phyloP scores from a whole-genome alignment of 1,284 basidiomycete genomes.

The Ganoderma resinaceum region DNA sequence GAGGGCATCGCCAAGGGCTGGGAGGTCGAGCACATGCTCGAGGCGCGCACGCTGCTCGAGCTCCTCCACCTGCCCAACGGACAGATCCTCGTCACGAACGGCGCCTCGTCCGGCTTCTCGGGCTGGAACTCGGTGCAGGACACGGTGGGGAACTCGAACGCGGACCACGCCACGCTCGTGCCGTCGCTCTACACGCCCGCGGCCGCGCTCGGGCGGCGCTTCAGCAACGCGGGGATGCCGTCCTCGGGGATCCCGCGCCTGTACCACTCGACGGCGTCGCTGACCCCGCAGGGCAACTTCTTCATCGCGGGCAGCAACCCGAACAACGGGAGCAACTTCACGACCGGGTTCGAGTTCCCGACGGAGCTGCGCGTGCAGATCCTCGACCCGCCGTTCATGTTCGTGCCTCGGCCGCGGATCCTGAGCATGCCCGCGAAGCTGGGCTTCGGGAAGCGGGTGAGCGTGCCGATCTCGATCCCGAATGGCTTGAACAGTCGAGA shows the following conservation, averaged over 20 bases:
- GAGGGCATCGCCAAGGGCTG: conserved; percentile 32
- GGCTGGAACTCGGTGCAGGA: conserved; percentile 44
- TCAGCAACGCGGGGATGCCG: conserved; percentile 54
- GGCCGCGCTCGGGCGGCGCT: conserved; percentile 52
- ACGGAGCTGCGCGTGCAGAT: conserved; percentile 57
- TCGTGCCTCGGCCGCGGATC: conserved; percentile 44
- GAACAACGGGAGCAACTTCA: conserved; percentile 41
- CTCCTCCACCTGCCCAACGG: conserved; percentile 59
- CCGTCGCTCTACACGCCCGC: conserved; percentile 59
- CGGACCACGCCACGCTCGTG: conserved; percentile 50
- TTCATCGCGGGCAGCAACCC: conserved; percentile 59
- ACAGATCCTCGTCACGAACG: conserved; percentile 56
- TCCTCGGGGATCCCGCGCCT: conserved; percentile 50
- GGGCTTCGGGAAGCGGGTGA: conserved; percentile 47
- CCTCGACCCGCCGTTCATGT: conserved; percentile 52
- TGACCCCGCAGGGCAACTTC: conserved; percentile 50
- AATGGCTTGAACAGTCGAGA: background rate
- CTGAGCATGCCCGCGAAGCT: conserved; percentile 45
- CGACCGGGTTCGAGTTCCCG: conserved; percentile 30
- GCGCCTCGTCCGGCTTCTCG: conserved; percentile 51
- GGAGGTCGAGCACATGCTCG: conserved; percentile 34
- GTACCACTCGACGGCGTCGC: conserved; percentile 51
- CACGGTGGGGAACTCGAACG: conserved; percentile 48
- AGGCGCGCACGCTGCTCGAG: conserved; percentile 51
- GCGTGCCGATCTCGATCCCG: conserved; percentile 43